Conservation (phyloP, 192 early-diverging fungal genomes). For the Chytriomyces confervae region DNA sequence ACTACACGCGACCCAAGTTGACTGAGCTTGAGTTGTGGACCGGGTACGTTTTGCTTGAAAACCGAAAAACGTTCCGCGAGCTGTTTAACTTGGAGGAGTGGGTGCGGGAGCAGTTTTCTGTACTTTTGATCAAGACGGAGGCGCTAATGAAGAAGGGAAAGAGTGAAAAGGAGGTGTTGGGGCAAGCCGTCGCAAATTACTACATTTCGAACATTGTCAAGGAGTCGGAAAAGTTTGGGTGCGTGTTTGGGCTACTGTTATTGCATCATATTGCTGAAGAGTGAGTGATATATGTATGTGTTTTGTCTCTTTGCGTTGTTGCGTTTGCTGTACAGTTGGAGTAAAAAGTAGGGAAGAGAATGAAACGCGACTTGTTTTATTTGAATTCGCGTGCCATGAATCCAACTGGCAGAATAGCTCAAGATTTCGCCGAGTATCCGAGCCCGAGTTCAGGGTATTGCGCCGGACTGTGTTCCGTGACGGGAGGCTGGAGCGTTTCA, state of each 20-base stretch:
- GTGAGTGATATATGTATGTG: not conserved
- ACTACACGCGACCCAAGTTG: slow-evolving; percentile 20
- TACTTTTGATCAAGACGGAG: slow-evolving; percentile 20
- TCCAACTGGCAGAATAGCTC: too few species aligned
- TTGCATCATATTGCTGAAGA: slow-evolving; percentile 10
- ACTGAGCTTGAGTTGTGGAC: slow-evolving; percentile 32
- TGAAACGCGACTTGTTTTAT: too few species aligned
- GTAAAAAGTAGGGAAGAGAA: not conserved
- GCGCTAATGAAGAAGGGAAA: not conserved
- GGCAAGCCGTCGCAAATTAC: slow-evolving; percentile 15
- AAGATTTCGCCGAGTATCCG: slow-evolving; percentile 54
- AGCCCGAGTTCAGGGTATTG: slow-evolving; percentile 70
- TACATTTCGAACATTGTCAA: slow-evolving; percentile 35
- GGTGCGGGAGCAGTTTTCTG: slow-evolving; percentile 27
- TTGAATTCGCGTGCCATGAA: too few species aligned
- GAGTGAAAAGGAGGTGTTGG: not conserved
- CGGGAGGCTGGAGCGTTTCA: slow-evolving; percentile 25
- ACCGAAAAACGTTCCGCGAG: not conserved
- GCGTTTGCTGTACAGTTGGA: not conserved
- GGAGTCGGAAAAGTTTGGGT: not conserved
- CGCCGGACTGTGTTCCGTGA: slow-evolving; percentile 50
- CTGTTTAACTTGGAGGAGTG: slow-evolving; percentile 29
- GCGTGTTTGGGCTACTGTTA: slow-evolving; percentile 27
- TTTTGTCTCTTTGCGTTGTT: not conserved
- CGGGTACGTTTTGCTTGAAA: slow-evolving; percentile 17